phyloP scores from a whole-genome alignment of 2,329 filamentous ascomycete species.

The Colletotrichum truncatum region DNA sequence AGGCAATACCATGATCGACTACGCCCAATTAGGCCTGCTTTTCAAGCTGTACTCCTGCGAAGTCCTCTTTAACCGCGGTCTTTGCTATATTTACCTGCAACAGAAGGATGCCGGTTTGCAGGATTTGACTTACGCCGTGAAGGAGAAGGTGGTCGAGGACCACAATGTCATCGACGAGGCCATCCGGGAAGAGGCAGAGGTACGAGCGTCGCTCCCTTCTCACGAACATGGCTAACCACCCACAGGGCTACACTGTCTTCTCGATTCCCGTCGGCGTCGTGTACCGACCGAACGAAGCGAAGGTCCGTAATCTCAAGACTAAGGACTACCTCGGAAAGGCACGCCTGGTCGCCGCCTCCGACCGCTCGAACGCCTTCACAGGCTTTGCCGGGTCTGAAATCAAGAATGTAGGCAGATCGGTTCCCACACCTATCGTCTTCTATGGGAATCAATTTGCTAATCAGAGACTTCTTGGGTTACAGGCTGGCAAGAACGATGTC shows the following conservation, averaged over 20 bases:
- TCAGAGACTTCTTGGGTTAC: constrained; percentile 33
- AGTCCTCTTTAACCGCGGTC: constrained; percentile 93
- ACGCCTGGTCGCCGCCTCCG: constrained; percentile 88
- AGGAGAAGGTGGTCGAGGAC: constrained; percentile 95
- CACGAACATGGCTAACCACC: not conserved
- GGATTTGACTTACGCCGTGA: constrained; percentile 88
- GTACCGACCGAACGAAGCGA: constrained; percentile 95
- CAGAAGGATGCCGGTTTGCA: constrained; percentile 91
- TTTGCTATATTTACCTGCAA: constrained; percentile 97
- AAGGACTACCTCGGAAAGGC: constrained; percentile 98
- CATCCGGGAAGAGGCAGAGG: constrained; percentile 91
- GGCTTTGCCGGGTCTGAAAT: constrained; percentile 83
- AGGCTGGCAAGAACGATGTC: constrained; percentile 62
- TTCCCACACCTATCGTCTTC: not conserved
- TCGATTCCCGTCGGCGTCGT: constrained; percentile 96
- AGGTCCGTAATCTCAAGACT: constrained; percentile 97
- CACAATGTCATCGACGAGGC: constrained; percentile 99
- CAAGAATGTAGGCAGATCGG: constrained; percentile 67
- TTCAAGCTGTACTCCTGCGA: constrained; percentile 99
- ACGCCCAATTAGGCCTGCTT: constrained; percentile 91
- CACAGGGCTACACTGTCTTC: constrained; percentile 91
- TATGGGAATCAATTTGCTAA: constrained; percentile 32
- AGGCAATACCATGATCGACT: constrained; percentile 97
- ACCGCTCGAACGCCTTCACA: constrained; percentile 81
- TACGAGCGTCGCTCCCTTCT: constrained; percentile 48